Conservation (phyloP, 225 moss, liverwort and hornwort species). For the Straminergon stramineum region DNA sequence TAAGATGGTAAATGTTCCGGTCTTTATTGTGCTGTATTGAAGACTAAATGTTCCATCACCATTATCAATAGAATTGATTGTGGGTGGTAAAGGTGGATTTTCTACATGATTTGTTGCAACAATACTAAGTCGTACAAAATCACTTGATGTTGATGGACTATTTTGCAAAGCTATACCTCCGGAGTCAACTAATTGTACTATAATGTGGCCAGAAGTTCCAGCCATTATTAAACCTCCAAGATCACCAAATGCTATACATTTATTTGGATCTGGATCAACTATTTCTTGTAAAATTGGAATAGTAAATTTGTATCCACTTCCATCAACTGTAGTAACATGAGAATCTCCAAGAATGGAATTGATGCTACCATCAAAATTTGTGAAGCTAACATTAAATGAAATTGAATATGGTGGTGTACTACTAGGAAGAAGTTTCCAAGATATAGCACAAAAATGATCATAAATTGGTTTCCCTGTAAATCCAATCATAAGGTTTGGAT, state of each 20-base stretch:
- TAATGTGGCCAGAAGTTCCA: constrained; percentile 18
- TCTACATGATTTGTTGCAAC: constrained; percentile 5
- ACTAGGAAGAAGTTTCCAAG: constrained; percentile 15
- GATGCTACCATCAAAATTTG: neutral
- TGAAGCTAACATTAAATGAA: constrained; percentile 12
- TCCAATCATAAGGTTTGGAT: constrained; percentile 7
- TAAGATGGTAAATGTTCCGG: constrained; percentile 19
- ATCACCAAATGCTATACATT: constrained; percentile 42
- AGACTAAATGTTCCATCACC: constrained; percentile 44
- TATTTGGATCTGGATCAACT: constrained; percentile 6
- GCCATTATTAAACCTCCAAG: constrained; percentile 44
- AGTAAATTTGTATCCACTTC: constrained; percentile 13
- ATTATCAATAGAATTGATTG: constrained; percentile 20
- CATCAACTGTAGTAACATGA: neutral
- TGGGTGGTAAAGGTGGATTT: constrained; percentile 15
- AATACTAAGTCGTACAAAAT: constrained; percentile 26
- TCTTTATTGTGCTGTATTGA: constrained; percentile 22
- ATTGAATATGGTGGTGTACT: neutral
- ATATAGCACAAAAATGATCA: constrained; percentile 14
- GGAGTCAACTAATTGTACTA: constrained; percentile 29
- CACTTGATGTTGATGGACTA: constrained; percentile 23
- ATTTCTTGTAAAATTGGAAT: constrained; percentile 11
- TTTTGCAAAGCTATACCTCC: constrained; percentile 16
- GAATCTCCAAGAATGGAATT: neutral
- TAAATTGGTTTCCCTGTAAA: constrained; percentile 9